phyloP scores from a whole-genome alignment of 768 basidiomycete genomes.

The Amanita pseudoporphyria region DNA sequence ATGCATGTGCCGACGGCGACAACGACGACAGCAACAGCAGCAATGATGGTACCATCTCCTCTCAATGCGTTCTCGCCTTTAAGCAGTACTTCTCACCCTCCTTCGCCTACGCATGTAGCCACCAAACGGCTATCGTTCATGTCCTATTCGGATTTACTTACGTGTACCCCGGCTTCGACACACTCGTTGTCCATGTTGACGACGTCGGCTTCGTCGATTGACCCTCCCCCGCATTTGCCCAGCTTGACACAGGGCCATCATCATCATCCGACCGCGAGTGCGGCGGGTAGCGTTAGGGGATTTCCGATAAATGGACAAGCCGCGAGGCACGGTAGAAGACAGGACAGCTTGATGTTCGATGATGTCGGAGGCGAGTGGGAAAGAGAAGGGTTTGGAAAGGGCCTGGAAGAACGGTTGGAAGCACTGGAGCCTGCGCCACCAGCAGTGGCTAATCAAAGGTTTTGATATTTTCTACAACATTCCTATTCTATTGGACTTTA shows the following conservation, averaged over 20 bases:
- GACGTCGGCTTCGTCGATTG: conserved; percentile 39
- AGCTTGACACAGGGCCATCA: conserved; percentile 17
- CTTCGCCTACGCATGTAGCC: conserved; percentile 37
- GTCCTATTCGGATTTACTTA: conserved; percentile 78
- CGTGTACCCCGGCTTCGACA: conserved; percentile 64
- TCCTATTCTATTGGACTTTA: background rate
- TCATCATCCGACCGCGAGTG: conserved; percentile 11
- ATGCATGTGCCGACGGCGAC: background rate
- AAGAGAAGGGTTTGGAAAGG: conserved; percentile 71
- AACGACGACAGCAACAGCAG: conserved; percentile 14
- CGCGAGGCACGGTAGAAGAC: conserved; percentile 9
- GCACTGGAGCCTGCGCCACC: background rate
- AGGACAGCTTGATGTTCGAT: conserved; percentile 38
- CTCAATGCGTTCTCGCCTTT: background rate
- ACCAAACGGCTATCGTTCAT: conserved; percentile 81
- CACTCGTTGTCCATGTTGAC: conserved; percentile 69
- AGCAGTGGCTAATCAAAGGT: background rate
- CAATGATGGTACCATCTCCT: conserved; percentile 7
- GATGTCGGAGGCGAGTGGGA: conserved; percentile 84
- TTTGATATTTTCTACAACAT: background rate
- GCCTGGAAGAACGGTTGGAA: conserved; percentile 78
- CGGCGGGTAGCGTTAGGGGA: conserved; percentile 17
- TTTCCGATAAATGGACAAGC: conserved; percentile 10
- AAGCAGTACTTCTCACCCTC: conserved; percentile 11
- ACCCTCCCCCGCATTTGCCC: conserved; percentile 70